Evolutionary conservation across 768 basidiomycete genomes (phyloP).

Genomic region (Boletus speciosus): DNA sequence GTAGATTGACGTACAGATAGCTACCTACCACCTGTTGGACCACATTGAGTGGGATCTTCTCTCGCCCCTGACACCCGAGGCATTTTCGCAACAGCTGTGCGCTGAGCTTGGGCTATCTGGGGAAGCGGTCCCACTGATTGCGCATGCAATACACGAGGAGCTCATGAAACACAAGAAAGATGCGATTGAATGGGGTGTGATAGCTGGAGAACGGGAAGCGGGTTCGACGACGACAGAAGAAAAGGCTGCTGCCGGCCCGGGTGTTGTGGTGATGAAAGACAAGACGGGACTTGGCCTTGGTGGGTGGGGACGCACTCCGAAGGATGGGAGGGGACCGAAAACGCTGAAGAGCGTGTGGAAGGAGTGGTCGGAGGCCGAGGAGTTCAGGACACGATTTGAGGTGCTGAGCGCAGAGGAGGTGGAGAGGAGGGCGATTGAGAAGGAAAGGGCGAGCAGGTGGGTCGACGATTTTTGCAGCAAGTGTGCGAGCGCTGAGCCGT

Average conservation of each 20-base stretch:
- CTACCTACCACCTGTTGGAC: slow-evolving; percentile 85
- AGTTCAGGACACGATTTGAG: slow-evolving; percentile 86
- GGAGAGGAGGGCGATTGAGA: slow-evolving; percentile 83
- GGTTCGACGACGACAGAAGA: slow-evolving; percentile 18
- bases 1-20: slow-evolving; percentile 96
- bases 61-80: slow-evolving; percentile 85
- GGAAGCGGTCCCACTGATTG: slow-evolving; percentile 83
- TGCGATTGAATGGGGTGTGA: slow-evolving; percentile 89
- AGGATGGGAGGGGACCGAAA: slow-evolving; percentile 78
- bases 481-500: slow-evolving; percentile 2
- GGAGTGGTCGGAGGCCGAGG: slow-evolving; percentile 91
- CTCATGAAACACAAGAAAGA: slow-evolving; percentile 94
- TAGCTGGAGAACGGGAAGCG: slow-evolving; percentile 53
- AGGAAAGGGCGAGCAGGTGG: slow-evolving; percentile 73
- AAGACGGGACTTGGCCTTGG: slow-evolving; percentile 78
- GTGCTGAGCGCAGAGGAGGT: slow-evolving; percentile 88
- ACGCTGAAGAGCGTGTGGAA: slow-evolving; percentile 86
- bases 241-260: slow-evolving; percentile 16
- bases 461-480: slow-evolving; percentile 15
- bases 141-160: slow-evolving; percentile 94
- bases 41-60: slow-evolving; percentile 99
- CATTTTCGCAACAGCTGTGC: slow-evolving; percentile 76
- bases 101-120: slow-evolving; percentile 84
- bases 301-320: slow-evolving; percentile 73
- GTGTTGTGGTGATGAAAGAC: slow-evolving; percentile 66